These are phyloP conservation scores for Skeletonema grethae DNA, from an alignment of 108 stramenopile species.

Conservation along the genomic window DNA sequence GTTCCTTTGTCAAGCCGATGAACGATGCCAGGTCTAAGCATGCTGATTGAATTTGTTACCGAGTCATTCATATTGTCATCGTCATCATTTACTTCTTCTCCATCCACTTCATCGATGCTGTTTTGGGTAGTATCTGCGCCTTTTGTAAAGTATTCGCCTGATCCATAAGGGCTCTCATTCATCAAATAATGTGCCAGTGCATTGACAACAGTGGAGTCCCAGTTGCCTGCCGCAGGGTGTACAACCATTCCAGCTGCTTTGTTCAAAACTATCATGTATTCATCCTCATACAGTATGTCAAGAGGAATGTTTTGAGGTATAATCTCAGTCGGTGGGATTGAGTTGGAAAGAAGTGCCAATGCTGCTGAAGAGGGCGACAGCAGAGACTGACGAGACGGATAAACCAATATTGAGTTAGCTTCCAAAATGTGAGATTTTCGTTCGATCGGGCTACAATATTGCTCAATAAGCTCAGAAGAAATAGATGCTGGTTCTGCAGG, in stretches of 20 bases:
- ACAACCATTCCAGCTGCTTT: slow-evolving; percentile 96
- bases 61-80: slow-evolving; percentile 60
- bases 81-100: slow-evolving; percentile 29
- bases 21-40: slow-evolving; percentile 93
- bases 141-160: slow-evolving; percentile 59
- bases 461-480: slow-evolving; percentile 26
- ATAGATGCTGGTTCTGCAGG: slow-evolving; percentile 4
- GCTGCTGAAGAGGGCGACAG: slow-evolving; percentile 30
- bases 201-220: slow-evolving; percentile 95
- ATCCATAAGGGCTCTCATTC: slow-evolving; percentile 65
- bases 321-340: slow-evolving; percentile 61
- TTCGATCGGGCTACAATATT: slow-evolving; percentile 19
- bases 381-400: slow-evolving; percentile 50
- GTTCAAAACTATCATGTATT: slow-evolving; percentile 90
- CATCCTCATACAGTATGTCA: slow-evolving; percentile 91
- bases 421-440: slow-evolving; percentile 42
- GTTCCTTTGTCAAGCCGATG: slow-evolving; percentile 97
- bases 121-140: slow-evolving; percentile 7
- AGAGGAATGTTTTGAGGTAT: slow-evolving; percentile 79
- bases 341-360: slow-evolving; percentile 41
- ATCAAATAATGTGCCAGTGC: slow-evolving; percentile 90
- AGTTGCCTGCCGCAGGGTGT: slow-evolving; percentile 97
- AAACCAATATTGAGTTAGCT: slow-evolving; percentile 37
- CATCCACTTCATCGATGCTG: neutral
- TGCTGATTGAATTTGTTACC: slow-evolving; percentile 57